Conservation (phyloP, 2,329 filamentous ascomycete genomes). For the Fulvia fulva region DNA sequence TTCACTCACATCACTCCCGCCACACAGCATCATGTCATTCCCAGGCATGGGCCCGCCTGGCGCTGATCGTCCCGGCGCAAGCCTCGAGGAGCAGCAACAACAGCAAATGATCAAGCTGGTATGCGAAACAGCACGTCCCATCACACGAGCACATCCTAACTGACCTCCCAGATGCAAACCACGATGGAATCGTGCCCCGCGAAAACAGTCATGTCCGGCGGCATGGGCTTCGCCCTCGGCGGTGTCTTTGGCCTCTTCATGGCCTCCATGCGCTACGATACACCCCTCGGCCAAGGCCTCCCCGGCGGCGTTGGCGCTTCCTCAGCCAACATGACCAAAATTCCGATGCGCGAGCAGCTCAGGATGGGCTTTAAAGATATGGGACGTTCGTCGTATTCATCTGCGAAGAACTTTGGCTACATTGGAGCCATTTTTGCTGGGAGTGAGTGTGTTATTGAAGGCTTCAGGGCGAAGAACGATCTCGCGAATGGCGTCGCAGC, state of each 20-base stretch:
- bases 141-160: not conserved
- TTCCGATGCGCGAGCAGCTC: constrained; percentile 82
- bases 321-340: constrained; percentile 45
- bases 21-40: constrained; percentile 15
- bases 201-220: constrained; percentile 85
- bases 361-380: constrained; percentile 88
- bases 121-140: constrained; percentile 10
- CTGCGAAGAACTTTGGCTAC: constrained; percentile 90
- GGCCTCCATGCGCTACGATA: constrained; percentile 99
- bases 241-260: constrained; percentile 96
- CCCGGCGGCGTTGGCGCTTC: constrained; percentile 44
- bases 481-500: constrained; percentile 80
- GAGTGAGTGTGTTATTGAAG: constrained; percentile 94
- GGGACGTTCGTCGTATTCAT: constrained; percentile 75
- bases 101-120: constrained; percentile 48
- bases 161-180: constrained; percentile 62
- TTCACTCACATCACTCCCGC: not conserved
- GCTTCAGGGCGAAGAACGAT: constrained; percentile 89
- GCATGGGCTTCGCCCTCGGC: constrained; percentile 90
- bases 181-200: constrained; percentile 89
- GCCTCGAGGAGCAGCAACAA: constrained; percentile 39
- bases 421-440: constrained; percentile 88
- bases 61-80: constrained; percentile 18
- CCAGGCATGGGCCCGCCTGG: constrained; percentile 14
- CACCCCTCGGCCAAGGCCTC: constrained; percentile 62